Base-by-base conservation (phyloP, 805 yeast genomes). In the Lipomyces mesembrius region DNA sequence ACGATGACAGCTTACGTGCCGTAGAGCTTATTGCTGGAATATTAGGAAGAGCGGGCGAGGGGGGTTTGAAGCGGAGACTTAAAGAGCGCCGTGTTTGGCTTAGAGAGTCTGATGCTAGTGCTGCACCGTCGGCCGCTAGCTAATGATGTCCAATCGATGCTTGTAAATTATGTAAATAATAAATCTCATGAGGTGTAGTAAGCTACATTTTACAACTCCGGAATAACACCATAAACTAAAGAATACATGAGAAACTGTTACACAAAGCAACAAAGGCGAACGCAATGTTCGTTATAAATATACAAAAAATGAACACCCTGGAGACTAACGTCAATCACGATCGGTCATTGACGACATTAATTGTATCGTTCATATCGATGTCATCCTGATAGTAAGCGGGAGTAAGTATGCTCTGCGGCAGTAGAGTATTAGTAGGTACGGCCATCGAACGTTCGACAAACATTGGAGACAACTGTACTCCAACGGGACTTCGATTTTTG, bases 1-100 rank as follows among this genome's bases (percentile, higher is more conserved):
- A 95, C 77, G 98, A 95, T 77, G 98, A 93, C 77, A 89, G 96
- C 7, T 80, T 87, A 66, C 85, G 99, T 77, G 85, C 96, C 7
- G 87, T 89, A 9, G 88, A 91, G 70, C 81, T 95, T 71, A 84
- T 95, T 72, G 80, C 87, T 63, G 98, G 98, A 66, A 88, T 93
- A 22, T 82, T 95, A 68, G 88, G 95, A 27, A 88, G 84, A 75
- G 93, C 98, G 17, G 98, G 95, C 35, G 88, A 89, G 76, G 83
- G 82, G 60, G 99, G 99, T 17, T 22, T n/a, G 25, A 22, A 35
- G 2, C 43, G 57, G 3, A 55, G 68, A 17, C 27, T 64, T 17
- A 25, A 29, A 20, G 55, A 52, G 34, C 55, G 34, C 14, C n/a
- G 55, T n/a, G 55, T 52, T 25, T 52, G 55, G 55, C 34, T 52